Conservation (phyloP, 106 monocot species). For the Iris macrosiphon region DNA sequence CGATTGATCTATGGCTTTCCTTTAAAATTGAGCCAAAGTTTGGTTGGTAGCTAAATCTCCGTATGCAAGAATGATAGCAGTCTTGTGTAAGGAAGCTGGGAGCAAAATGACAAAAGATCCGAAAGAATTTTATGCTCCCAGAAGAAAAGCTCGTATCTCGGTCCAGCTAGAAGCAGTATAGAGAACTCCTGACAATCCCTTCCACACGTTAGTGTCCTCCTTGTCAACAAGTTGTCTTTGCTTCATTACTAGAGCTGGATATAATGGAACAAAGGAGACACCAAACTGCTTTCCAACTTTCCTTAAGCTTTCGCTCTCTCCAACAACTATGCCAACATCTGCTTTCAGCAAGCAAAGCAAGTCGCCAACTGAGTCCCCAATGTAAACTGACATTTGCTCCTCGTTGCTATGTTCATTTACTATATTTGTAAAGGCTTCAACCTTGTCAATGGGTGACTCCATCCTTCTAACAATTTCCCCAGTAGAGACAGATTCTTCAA, state of each 20-base stretch:
- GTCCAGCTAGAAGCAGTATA: constrained; percentile 84
- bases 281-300: constrained; percentile 68
- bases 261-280: constrained; percentile 68
- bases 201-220: constrained; percentile 29
- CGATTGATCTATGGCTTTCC: too few species aligned
- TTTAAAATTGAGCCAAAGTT: too few species aligned
- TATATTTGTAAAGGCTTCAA: constrained; percentile 44
- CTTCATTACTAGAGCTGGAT: constrained; percentile 53
- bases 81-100: too few species aligned
- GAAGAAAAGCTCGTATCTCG: constrained; percentile 77
- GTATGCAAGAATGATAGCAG: too few species aligned
- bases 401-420: constrained; percentile 2
- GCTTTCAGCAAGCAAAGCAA: constrained; percentile 82
- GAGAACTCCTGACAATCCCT: constrained; percentile 55
- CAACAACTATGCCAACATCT: constrained; percentile 87
- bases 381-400: constrained; percentile 59
- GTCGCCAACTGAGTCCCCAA: constrained; percentile 87
- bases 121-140: constrained; percentile 57
- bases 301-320: constrained; percentile 67
- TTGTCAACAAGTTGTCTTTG: constrained; percentile 41
- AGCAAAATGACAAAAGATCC: too few species aligned
- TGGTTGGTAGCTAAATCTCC: too few species aligned
- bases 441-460: constrained; percentile 76
- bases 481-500: constrained; percentile 56
- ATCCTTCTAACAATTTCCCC: constrained; percentile 65